Evolutionary conservation across 2,329 filamentous ascomycete genomes (phyloP), one percentile per base, ranked within the genome.

Genomic region (Colletotrichum sojae): DNA sequence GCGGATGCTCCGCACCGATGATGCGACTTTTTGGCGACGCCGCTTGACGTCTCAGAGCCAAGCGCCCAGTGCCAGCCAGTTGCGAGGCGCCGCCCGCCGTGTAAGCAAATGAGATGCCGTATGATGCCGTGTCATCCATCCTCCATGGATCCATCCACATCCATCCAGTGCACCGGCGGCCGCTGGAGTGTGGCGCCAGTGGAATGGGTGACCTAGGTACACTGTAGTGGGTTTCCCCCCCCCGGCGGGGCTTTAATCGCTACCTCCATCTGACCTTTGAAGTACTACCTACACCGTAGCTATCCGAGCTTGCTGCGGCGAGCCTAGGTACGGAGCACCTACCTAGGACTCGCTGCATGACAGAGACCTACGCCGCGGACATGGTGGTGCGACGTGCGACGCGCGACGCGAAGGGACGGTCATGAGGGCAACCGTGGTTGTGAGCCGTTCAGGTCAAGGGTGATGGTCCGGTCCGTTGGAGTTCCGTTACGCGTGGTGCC

Each of bases 321-420:
- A 25, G 22, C 22, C 31, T 36, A 36, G 31, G 8, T 10, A 9
- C 31, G 31, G 10, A 36, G 31, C 10, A 10, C 31, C 31, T 31
- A 31, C 27, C 8, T 36, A 36, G 9, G 31, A 36, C 31, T 9
- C 31, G 31, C 31, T 36, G 31, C 31, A 36, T 36, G 31, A 36
- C 31, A 36, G 31, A 8, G 31, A 67, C 49, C 22, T 51, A 67
- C 63, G 13, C 51, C 25, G 58, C 63, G 36, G 57, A 63, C 51
- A 45, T 15, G 57, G 51, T 51, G 31, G 58, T 56, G 45, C 64
- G 58, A 67, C 59, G 48, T 48, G 39, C 39, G 49, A 49, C 36
- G 54, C 36, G 36, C 36, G 36, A 40, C 40, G 40, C n/a, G 22
- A 36, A 16, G 15, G 22, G 22, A 39, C 12, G 53, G 18, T 12